A percentile compares a stretch with the other conserved stretches of the same genome.
phyloP scores from a whole-genome alignment of 176 grass and related monocot genomes.

The Avena insularis region DNA sequence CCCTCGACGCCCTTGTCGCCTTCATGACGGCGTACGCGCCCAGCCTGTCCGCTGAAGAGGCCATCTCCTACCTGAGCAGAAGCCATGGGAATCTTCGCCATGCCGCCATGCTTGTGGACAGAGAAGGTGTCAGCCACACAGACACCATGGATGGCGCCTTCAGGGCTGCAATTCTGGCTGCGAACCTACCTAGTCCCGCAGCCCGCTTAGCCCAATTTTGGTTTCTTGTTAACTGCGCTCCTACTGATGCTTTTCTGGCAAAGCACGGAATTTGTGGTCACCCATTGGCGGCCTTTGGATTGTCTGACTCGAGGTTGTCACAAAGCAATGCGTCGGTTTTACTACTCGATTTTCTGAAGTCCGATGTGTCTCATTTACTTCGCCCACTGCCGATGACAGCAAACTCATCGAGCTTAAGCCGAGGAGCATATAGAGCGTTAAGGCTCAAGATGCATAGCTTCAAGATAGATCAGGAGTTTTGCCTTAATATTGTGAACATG shows the following conservation, averaged over 20 bases:
- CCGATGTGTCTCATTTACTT: neutral
- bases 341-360: neutral
- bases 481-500: neutral
- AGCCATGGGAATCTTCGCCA: neutral
- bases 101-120: neutral
- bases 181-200: neutral
- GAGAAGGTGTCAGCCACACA: neutral
- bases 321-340: neutral
- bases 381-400: neutral
- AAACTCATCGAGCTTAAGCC: neutral
- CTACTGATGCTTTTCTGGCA: neutral
- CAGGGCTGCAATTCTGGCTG: neutral
- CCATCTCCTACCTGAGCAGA: slow-evolving; percentile 5
- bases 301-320: neutral
- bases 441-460: slow-evolving; percentile 13
- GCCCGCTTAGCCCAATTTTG: neutral
- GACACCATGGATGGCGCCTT: neutral
- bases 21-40: neutral
- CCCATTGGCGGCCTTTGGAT: neutral
- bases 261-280: neutral
- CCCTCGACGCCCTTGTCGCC: neutral
- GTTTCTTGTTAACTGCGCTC: neutral
- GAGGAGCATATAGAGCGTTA: slow-evolving; percentile 7
- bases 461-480: neutral
- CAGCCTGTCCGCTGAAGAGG: neutral